Evolutionary conservation across 108 stramenopile genomes (phyloP), one percentile per base, ranked within the genome.

Genomic region (Stephanodiscus triporus): DNA sequence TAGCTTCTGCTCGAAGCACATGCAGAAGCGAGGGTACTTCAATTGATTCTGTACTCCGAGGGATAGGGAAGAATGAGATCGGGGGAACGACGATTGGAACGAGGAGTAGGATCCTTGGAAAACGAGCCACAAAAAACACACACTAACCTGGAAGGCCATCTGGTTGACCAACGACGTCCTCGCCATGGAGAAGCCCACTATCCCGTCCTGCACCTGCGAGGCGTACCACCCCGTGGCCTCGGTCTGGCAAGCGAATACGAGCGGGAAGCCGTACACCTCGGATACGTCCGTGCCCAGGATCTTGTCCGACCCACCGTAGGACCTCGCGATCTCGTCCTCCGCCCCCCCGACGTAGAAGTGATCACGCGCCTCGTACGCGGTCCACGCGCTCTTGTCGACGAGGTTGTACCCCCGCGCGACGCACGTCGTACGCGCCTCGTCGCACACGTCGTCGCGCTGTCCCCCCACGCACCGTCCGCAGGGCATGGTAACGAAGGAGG

Each of bases 221-320:
- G 82, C 40, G 64, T 68, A 86, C 58, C 64, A 84, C 27, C 86
- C 86, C 40, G 42, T 43, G 13, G 77, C 72, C 60, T 84, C 63
- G 32, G 77, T 83, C 74, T 86, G 86, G 59, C 86, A 86, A 11
- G 68, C 80, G 68, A 86, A 86, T 56, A 72, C 65, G 59, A 84
- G 30, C 4, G 83, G 83, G 66, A 86, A 86, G 20, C 80, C 83
- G 59, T 54, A 40, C 36, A 22, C 7, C 20, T 73, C 62, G 0
- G 80, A 32, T 10, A 62, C 75, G 36, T 66, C 56, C 2, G 76
- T 66, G 13, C 72, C 64, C 1, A 30, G 73, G 2, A 72, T 40
- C n/a, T n/a, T n/a, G 47, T 80, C 66, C n/a, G 20, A 14, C 8
- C 51, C 32, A 8, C 51, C 29, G 6, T 57, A 77, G 55, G 43